These are phyloP conservation scores for Mediolabrus comicus DNA, from an alignment of 108 stramenopile species.

Conservation along the genomic window DNA sequence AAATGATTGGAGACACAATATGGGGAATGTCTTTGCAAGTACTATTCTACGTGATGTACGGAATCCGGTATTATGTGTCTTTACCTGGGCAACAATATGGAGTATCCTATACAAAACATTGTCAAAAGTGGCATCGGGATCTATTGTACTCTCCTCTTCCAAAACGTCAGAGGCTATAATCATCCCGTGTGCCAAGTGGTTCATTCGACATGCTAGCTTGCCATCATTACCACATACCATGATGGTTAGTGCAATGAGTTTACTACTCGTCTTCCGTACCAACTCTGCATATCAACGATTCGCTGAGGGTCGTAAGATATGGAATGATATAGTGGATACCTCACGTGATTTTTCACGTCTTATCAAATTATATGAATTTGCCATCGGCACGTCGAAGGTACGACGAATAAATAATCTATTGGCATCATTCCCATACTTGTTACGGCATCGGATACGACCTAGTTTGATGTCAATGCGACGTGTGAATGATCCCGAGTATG, in stretches of 20 bases:
- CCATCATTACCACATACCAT: constrained; percentile 74
- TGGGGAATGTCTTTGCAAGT: constrained; percentile 77
- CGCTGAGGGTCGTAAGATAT: constrained; percentile 88
- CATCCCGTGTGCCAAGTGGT: constrained; percentile 3
- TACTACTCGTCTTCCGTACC: constrained; percentile 90
- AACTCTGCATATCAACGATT: constrained; percentile 91
- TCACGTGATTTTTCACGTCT: constrained; percentile 83
- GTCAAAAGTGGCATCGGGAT: constrained; percentile 13
- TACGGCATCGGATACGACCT: constrained; percentile 82
- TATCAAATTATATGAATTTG: constrained; percentile 77
- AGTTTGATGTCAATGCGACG: constrained; percentile 60
- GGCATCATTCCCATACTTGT: constrained; percentile 83
- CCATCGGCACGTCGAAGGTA: constrained; percentile 69
- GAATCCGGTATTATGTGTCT: constrained; percentile 62
- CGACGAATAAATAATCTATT: constrained; percentile 67
- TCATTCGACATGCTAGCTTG: constrained; percentile 50
- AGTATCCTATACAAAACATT: constrained; percentile 55
- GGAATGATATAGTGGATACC: constrained; percentile 68
- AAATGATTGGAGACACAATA: constrained; percentile 89
- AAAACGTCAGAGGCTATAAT: neutral
- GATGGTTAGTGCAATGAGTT: constrained; percentile 79
- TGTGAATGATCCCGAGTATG: constrained; percentile 59
- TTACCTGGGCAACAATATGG: constrained; percentile 64
- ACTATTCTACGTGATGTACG: constrained; percentile 77
- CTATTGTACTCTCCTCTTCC: neutral